A percentile compares a stretch with the other conserved stretches of the same genome.
phyloP scores from a whole-genome alignment of 2,329 filamentous ascomycete genomes.

The Aspergillus terreus region DNA sequence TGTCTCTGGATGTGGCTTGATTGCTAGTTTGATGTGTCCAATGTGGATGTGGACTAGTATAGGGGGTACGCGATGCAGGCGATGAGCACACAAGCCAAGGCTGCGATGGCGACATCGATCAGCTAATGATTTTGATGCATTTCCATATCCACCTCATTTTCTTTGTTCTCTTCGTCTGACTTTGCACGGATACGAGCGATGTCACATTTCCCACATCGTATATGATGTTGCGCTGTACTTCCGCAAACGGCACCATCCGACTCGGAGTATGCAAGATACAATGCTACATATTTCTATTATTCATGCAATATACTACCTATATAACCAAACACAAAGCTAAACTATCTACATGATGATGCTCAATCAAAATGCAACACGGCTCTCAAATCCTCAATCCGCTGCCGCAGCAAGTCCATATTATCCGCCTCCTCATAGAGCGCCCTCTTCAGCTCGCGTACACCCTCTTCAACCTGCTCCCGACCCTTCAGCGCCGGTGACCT shows the following conservation, averaged over 20 bases:
- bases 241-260: background rate
- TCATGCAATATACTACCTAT: background rate
- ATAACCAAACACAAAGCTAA: no score
- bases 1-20: no score
- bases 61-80: no score
- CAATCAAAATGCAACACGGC: background rate
- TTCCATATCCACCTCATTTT: no score
- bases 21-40: no score
- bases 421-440: constrained; percentile 12
- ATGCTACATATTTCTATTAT: background rate
- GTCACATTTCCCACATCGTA: background rate
- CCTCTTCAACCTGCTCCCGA: constrained; percentile 5
- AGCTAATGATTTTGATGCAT: no score
- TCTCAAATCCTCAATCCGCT: constrained; percentile 12
- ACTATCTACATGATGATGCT: no score
- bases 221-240: background rate
- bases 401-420: constrained; percentile 10
- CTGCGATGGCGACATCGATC: no score
- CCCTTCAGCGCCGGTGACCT: background rate
- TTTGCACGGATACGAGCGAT: no score
- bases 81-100: no score
- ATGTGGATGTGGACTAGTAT: no score
- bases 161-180: no score
- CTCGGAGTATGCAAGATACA: background rate
- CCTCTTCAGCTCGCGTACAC: constrained; percentile 8